Conservation (phyloP, 768 basidiomycete genomes). For the Tremella yokohamensis region DNA sequence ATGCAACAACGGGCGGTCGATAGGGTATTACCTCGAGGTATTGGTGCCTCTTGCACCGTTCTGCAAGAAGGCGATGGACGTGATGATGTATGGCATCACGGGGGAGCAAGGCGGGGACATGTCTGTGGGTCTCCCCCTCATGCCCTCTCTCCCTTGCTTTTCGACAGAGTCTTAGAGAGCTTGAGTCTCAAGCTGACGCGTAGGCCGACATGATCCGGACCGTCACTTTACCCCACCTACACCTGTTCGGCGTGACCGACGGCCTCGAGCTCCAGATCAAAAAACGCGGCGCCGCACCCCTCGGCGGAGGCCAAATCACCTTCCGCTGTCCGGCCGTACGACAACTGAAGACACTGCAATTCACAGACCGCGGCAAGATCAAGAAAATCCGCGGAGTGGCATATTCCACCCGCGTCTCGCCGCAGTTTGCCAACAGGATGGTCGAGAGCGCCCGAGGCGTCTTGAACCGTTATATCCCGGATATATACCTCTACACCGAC, state of each 20-base stretch:
- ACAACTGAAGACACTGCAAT: slow-evolving; percentile 86
- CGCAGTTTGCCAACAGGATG: slow-evolving; percentile 96
- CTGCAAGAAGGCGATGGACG: slow-evolving; percentile 74
- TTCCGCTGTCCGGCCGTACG: slow-evolving; percentile 90
- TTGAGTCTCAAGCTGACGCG: neutral
- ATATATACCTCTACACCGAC: slow-evolving; percentile 96
- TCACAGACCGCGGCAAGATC: slow-evolving; percentile 84
- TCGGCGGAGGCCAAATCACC: slow-evolving; percentile 88
- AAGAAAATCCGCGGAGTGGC: slow-evolving; percentile 93
- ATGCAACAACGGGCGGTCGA: slow-evolving; percentile 78
- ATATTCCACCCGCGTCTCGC: slow-evolving; percentile 95
- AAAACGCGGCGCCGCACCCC: slow-evolving; percentile 85
- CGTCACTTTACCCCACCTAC: slow-evolving; percentile 83
- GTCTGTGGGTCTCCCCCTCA: slow-evolving; percentile 59
- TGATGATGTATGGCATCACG: slow-evolving; percentile 84
- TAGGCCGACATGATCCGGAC: slow-evolving; percentile 86
- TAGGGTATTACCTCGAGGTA: slow-evolving; percentile 93
- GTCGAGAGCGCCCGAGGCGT: slow-evolving; percentile 90
- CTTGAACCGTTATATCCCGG: slow-evolving; percentile 92
- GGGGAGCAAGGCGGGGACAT: slow-evolving; percentile 81
- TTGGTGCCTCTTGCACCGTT: slow-evolving; percentile 87
- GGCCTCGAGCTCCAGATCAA: slow-evolving; percentile 91
- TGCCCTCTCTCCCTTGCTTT: too few relatives aligned
- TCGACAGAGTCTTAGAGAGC: slow-evolving; percentile 1
- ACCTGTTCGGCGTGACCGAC: slow-evolving; percentile 83